phyloP scores from a whole-genome alignment of 345 rosid species.

The Diplotaxis tenuifolia region DNA sequence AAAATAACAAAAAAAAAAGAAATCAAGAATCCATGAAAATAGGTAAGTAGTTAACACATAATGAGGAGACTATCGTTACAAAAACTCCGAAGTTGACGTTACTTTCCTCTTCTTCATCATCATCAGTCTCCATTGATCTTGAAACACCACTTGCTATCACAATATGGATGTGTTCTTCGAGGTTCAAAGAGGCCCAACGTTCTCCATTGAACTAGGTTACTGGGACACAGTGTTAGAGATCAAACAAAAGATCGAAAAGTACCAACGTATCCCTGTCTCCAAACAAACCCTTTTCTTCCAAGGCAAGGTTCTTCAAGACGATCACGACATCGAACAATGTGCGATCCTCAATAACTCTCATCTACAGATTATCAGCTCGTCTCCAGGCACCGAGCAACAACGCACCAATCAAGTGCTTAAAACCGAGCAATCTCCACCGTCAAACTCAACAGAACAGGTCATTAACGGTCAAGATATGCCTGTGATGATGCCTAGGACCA shows the following conservation, averaged over 20 bases:
- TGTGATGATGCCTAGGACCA: neutral
- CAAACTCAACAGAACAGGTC: no score
- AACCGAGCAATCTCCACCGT: neutral
- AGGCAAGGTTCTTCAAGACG: slow-evolving; percentile 57
- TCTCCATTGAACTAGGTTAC: slow-evolving; percentile 76
- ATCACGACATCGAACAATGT: slow-evolving; percentile 52
- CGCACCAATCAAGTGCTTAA: neutral
- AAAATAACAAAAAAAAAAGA: neutral
- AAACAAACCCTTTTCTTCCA: slow-evolving; percentile 67
- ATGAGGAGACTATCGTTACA: no score
- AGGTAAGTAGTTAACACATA: neutral
- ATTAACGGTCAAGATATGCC: neutral
- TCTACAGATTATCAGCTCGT: neutral
- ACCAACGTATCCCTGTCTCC: slow-evolving; percentile 54
- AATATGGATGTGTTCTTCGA: slow-evolving; percentile 70
- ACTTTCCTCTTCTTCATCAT: no score
- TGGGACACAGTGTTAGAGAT: slow-evolving; percentile 72
- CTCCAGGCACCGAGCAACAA: neutral
- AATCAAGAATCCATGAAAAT: neutral
- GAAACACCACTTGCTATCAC: neutral
- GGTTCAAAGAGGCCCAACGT: slow-evolving; percentile 46
- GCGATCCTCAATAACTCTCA: slow-evolving; percentile 60
- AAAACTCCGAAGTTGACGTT: no score
- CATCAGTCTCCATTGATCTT: no score
- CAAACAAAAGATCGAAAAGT: slow-evolving; percentile 69